Evolutionary conservation across 1,284 basidiomycete species (phyloP).

Genomic region (Abortiporus biennis): DNA sequence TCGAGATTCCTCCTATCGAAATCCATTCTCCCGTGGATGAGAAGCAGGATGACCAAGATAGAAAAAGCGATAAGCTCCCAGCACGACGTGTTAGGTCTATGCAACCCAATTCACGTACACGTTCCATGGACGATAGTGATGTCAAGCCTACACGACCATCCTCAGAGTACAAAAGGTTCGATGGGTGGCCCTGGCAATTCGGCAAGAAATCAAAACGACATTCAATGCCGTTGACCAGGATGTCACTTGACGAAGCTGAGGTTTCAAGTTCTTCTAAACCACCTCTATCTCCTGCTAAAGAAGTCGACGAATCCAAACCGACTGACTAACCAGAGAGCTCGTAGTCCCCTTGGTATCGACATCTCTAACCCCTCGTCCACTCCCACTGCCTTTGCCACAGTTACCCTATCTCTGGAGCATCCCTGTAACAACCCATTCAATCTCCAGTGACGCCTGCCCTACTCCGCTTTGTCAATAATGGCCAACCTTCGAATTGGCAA

Average conservation of each 20-base stretch:
- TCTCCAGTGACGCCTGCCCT: too few relatives aligned
- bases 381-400: too few relatives aligned
- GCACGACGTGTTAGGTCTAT: constrained; percentile 21
- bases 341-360: too few relatives aligned
- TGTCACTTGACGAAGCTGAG: constrained; percentile 2
- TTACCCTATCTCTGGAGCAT: too few relatives aligned
- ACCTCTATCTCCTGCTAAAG: too few relatives aligned
- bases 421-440: too few relatives aligned
- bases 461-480: too few relatives aligned
- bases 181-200: constrained; percentile 19
- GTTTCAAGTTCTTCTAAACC: too few relatives aligned
- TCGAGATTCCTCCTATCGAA: constrained; percentile 19
- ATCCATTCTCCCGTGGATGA: constrained; percentile 12
- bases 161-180: constrained; percentile 18
- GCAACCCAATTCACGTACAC: constrained; percentile 15
- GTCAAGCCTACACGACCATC: constrained; percentile 15
- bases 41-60: constrained; percentile 10
- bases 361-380: too few relatives aligned
- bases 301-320: too few relatives aligned
- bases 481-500: too few relatives aligned
- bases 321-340: too few relatives aligned
- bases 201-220: constrained; percentile 7
- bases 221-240: constrained; percentile 11
- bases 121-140: constrained; percentile 9
- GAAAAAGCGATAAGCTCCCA: constrained; percentile 10